Base-by-base conservation (phyloP, 179 eudicot species). In the Nepenthes alata region DNA sequence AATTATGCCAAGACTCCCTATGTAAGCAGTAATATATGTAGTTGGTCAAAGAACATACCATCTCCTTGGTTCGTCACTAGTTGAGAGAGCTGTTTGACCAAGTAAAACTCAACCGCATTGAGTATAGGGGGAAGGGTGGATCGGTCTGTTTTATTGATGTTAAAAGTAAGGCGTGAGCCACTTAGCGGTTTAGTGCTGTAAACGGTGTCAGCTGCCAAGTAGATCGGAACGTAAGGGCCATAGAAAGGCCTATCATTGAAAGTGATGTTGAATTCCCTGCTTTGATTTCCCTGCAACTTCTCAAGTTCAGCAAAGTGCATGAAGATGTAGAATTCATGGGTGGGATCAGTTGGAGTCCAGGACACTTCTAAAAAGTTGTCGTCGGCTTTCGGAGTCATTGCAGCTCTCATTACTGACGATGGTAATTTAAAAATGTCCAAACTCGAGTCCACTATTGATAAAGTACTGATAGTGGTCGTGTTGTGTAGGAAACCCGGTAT, bases 51-150 rank as follows among this genome's bases (percentile, higher is more conserved):
- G 15, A 70, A 39, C 13, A 59, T 58, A 35, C 75, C 56, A 14
- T 65, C 75, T 16, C 4, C 6, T 14, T 12, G 45, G 14, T 57
- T 47, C 0, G 39, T 52, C n/a, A 60, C 34, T 8, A 4, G 15
- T 48, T 53, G 44, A 4, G 65, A 44, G 44, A 54, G 47, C n/a
- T 41, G 14, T 48, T 41, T 60, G 2, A 59, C 55, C 12, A 9
- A 0, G 44, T 35, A 62, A 11, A 61, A 0, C 50, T 72, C 75
- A 2, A 72, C 0, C 11, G 75, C 71, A 47, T 79, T 82, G 47
- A 82, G 9, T 14, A 79, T 51, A 14, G 83, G 83, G 1, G 83
- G 81, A 44, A 74, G 76, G 3, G 79, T 74, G 34, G 86, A 79
- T 13, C 53, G 61, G 0, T 52, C 16, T 0, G 80, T 74, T n/a